Evolutionary conservation across 2,329 filamentous ascomycete species (phyloP).

Genomic region (Ceratocystis cubensis): DNA sequence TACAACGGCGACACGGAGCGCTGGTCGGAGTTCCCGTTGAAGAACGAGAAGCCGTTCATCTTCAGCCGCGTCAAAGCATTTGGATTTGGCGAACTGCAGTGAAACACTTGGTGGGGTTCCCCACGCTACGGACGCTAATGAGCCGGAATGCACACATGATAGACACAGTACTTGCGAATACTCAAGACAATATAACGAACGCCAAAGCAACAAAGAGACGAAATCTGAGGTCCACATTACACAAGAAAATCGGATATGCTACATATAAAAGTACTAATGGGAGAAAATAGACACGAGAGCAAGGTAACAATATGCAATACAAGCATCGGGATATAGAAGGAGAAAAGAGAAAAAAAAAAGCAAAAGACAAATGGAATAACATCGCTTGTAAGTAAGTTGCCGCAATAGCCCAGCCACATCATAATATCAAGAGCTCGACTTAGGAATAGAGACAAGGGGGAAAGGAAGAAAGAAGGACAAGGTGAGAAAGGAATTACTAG

Average conservation of each 20-base stretch:
- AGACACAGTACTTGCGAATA: slow-evolving; percentile 2
- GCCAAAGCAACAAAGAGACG: slow-evolving; percentile 5
- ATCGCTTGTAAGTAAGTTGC: neutral
- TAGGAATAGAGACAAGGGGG: neutral
- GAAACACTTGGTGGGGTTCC: neutral
- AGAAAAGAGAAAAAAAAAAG: neutral
- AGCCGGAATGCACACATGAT: too few relatives aligned
- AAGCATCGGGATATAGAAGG: slow-evolving; percentile 10
- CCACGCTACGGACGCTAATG: too few relatives aligned
- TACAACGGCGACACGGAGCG: slow-evolving; percentile 84
- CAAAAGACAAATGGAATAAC: slow-evolving; percentile 5
- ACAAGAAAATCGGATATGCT: neutral
- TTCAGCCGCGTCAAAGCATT: slow-evolving; percentile 56
- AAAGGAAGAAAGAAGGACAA: neutral
- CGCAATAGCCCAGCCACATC: neutral
- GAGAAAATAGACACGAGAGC: slow-evolving; percentile 6
- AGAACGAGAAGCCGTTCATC: slow-evolving; percentile 53
- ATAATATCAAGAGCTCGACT: neutral
- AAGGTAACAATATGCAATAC: slow-evolving; percentile 4
- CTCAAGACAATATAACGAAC: neutral
- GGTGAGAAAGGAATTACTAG: neutral
- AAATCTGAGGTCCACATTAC: neutral
- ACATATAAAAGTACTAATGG: neutral
- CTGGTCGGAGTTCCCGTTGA: slow-evolving; percentile 65
- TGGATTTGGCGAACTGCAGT: slow-evolving; percentile 33